Conservation (phyloP, 257 asterid genomes). For the Buddleja alternifolia region DNA sequence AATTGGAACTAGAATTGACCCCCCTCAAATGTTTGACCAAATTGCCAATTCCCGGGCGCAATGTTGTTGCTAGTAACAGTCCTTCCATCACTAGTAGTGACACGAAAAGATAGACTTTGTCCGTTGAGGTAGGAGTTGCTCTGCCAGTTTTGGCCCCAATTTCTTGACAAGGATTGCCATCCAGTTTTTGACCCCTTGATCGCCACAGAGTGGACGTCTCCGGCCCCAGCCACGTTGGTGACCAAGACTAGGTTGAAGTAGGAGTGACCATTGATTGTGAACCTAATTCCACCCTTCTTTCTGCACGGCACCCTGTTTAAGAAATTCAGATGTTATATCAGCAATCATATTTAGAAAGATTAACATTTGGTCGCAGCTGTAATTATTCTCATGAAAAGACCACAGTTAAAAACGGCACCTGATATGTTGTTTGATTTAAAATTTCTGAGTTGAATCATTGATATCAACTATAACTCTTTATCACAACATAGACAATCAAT, state of each 20-base stretch:
- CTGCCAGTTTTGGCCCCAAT: conserved; percentile 90
- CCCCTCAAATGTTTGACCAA: conserved; percentile 69
- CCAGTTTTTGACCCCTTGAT: conserved; percentile 67
- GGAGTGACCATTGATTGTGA: conserved; percentile 59
- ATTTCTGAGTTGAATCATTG: no score
- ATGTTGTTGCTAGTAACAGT: conserved; percentile 48
- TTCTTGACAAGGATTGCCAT: conserved; percentile 65
- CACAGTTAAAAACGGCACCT: no score
- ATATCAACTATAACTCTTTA: no score
- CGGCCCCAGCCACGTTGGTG: conserved; percentile 69
- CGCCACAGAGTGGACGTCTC: conserved; percentile 54
- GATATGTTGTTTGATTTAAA: no score
- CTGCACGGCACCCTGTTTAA: conserved; percentile 50
- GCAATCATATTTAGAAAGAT: no score
- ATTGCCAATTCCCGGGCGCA: conserved; percentile 58
- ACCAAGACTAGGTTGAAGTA: conserved; percentile 66
- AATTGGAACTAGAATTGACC: conserved; percentile 42
- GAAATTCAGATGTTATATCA: no score
- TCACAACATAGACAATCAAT: no score
- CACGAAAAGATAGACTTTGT: conserved; percentile 62
- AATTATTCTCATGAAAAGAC: no score
- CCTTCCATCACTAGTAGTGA: conserved; percentile 71
- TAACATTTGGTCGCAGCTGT: no score
- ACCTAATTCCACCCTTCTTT: conserved; percentile 70
- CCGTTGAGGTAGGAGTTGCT: conserved; percentile 62